Percentiles rank a stretch among this genome's conserved stretches.
These are phyloP conservation scores for Pulveroboletus ravenelii DNA, from an alignment of 768 basidiomycete species.

Conservation along the genomic window DNA sequence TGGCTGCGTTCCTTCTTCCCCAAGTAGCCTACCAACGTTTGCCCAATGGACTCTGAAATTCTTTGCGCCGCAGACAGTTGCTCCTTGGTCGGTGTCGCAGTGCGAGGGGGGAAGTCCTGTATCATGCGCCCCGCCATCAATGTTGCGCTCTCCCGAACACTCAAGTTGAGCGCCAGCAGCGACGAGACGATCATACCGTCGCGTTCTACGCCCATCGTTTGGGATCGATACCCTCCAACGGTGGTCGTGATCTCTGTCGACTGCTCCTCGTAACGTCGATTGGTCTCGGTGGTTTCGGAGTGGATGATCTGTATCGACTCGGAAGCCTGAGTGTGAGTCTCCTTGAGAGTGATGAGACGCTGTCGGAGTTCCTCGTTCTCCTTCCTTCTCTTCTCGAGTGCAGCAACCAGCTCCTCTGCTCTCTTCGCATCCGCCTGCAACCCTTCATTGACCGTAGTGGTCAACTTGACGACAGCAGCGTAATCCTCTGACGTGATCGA, in stretches of 20 bases:
- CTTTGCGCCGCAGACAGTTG: not conserved
- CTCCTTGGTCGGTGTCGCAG: not conserved
- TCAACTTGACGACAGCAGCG: not conserved
- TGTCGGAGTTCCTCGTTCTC: conserved; percentile 4
- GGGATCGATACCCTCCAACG: not conserved
- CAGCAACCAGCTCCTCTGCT: not conserved
- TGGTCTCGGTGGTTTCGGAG: not conserved
- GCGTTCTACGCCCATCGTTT: not conserved
- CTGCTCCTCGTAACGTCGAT: not conserved
- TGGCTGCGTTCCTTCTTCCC: not conserved
- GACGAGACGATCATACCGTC: not conserved
- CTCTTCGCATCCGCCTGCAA: conserved; percentile 4
- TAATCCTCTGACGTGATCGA: not conserved
- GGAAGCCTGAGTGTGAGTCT: conserved; percentile 7
- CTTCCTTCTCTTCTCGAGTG: conserved; percentile 1
- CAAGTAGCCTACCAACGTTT: not conserved
- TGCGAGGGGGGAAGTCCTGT: not conserved
- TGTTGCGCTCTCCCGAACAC: conserved; percentile 5
- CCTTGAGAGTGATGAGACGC: not conserved
- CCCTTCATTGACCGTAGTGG: conserved; percentile 5
- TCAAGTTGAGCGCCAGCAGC: conserved; percentile 8
- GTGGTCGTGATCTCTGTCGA: not conserved
- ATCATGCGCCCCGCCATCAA: conserved; percentile 2
- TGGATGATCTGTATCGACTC: not conserved
- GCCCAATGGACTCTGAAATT: not conserved